Evolutionary conservation across 75 land plant genomes (phyloP).

Genomic region (Cupressus sempervirens): DNA sequence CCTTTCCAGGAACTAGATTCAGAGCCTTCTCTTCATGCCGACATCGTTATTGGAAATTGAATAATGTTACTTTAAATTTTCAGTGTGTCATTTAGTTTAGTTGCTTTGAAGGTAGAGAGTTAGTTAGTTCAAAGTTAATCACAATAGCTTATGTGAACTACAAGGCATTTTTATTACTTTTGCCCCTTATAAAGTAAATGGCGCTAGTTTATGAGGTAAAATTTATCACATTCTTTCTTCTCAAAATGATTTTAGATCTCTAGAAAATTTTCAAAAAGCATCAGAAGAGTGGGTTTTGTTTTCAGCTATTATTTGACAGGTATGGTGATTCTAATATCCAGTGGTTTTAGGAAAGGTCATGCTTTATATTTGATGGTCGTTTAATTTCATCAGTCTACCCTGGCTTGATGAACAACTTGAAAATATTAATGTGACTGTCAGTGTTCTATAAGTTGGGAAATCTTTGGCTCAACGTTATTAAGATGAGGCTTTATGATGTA

Average conservation of each 20-base stretch:
- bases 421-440: background rate
- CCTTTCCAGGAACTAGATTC: background rate
- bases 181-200: background rate
- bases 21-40: constrained; percentile 5
- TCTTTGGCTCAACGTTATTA: background rate
- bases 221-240: background rate
- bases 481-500: background rate
- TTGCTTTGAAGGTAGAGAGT: background rate
- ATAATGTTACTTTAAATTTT: background rate
- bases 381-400: background rate
- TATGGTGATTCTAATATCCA: background rate
- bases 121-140: background rate
- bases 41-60: background rate
- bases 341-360: background rate
- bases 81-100: background rate
- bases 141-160: background rate
- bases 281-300: background rate
- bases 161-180: background rate
- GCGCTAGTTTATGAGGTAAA: background rate
- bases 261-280: background rate
- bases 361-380: background rate
- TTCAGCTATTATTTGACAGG: background rate
- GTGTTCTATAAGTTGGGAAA: background rate
- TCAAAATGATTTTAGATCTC: background rate
- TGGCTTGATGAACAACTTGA: background rate